Evolutionary conservation across 441 rosid species (phyloP), one percentile per base, ranked within the genome.

Genomic region (Gossypium gossypioides): DNA sequence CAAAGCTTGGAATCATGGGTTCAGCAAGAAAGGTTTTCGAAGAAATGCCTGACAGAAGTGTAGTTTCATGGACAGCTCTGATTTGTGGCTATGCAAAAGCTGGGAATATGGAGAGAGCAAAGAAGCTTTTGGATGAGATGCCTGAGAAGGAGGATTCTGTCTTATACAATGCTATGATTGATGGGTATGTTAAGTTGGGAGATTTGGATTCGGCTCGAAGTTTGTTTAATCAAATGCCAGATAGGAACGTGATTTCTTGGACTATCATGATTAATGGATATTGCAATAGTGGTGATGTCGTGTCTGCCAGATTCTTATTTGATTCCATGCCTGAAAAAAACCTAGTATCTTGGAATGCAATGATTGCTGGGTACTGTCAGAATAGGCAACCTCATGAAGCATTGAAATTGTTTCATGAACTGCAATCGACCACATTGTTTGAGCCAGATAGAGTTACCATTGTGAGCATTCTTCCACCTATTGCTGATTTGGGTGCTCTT

Each of bases 11-110:
- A 65, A 72, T 60, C 29, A 74, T 82, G 77, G 55, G n/a, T 3
- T 81, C n/a, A 5, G 86, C 91, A 32, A 76, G 75, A 62, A 81
- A 57, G 27, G 59, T 79, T 75, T 85, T 87, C 4, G 85, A 87
- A 6, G 87, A 82, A 55, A 87, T 85, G 88, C 63, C 81, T 74
- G 76, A 69, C 6, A 85, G 79, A 74, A 85, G 81, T 69, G 19
- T 76, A 68, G 87, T 89, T 46, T 87, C 93, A 0, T 88, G 92
- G 97, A 91, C 93, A 0, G 92, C 88, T 68, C 72, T 89, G 6
- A 81, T 91, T 21, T 79, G 86, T 37, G 95, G 91, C 22, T 88
- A 86, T 52, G 77, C 77, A 50, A 88, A 78, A 81, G 75, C 75
- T 25, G 88, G 87, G 5, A 78, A 86, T 78, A 72, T 87, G 72